Base-by-base conservation (phyloP, 108 stramenopile species). In the Mediolabrus comicus region DNA sequence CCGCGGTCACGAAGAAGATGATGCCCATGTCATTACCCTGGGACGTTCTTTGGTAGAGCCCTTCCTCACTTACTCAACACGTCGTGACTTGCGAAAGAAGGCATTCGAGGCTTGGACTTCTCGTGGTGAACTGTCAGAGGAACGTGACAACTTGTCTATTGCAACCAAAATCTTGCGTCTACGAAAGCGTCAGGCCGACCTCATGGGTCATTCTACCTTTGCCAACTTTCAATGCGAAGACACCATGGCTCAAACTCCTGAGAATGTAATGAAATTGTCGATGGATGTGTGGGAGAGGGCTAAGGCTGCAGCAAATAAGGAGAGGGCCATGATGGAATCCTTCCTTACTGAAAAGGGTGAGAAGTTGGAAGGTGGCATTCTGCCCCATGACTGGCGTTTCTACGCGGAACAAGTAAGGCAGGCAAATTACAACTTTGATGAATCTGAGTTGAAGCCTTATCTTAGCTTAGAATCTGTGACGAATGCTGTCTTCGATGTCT, bases 381-480 rank as follows among this genome's bases (percentile, higher is more conserved):
- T 89, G 62, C 69, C 87, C 0, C 89, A 87, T 87, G 91, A 92
- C 85, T 92, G 91, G 91, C 64, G 91, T 8, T 92, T 75, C 57
- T 86, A 87, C 54, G 91, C 91, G 4, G 87, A 87, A 43, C 74
- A 88, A 43, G 90, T 92, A 3, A 71, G 87, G 2, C 65, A 75
- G 4, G 84, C 84, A 28, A 86, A 84, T 59, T 92, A 84, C 59
- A 76, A 85, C 63, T 88, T 89, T 64, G 90, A 92, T 51, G 90
- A 92, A 49, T 71, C 60, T 62, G 68, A 84, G 28, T 57, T 92
- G 72, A 88, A 88, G 57, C 90, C 90, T 0, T 92, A 92, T 43
- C 64, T 92, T 17, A 78, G 80, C 31, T 74, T 92, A 52, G 86
- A 88, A 46, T 41, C 72, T 19, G 78, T 87, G 16, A 84, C 83